Conservation (phyloP, 345 rosid species). For the Eucalyptus regnans region DNA sequence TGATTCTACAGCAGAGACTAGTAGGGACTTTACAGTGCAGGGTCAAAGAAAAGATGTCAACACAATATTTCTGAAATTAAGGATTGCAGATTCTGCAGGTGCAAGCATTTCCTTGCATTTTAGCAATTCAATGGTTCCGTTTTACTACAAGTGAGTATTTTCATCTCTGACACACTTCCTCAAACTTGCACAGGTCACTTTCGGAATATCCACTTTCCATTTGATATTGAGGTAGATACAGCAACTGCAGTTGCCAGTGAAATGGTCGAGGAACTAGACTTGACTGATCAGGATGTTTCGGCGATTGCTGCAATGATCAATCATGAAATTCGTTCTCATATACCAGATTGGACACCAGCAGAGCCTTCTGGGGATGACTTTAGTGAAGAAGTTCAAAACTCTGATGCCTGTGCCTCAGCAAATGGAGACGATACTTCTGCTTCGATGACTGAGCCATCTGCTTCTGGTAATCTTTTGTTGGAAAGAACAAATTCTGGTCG, state of each 20-base stretch:
- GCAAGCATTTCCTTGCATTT: not conserved
- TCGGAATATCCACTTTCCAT: conserved; percentile 95
- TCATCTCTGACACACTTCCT: not conserved
- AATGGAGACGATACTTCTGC: conserved; percentile 11
- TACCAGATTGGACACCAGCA: conserved; percentile 54
- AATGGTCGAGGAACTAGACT: conserved; percentile 90
- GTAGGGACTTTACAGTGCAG: conserved; percentile 56
- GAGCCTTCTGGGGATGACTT: conserved; percentile 5
- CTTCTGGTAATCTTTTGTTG: conserved; percentile 28
- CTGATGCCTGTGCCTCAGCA: conserved; percentile 1
- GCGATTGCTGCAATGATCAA: conserved; percentile 68
- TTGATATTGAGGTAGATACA: conserved; percentile 80
- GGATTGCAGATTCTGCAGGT: conserved; percentile 87
- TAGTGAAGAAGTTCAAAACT: conserved; percentile 1
- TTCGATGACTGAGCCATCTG: conserved; percentile 2
- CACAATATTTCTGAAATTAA: conserved; percentile 78
- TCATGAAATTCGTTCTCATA: conserved; percentile 56
- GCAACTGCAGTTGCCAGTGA: conserved; percentile 80
- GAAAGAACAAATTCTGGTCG: conserved; percentile 85
- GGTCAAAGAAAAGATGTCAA: conserved; percentile 72
- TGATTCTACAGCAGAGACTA: conserved; percentile 19
- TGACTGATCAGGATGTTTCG: conserved; percentile 85
- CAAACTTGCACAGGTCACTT: conserved; percentile 38
- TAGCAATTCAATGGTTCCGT: not conserved
- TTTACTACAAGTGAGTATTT: not conserved